These are phyloP conservation scores for Metschnikowia aberdeeniae DNA, from an alignment of 805 yeast genomes.

Conservation along the genomic window DNA sequence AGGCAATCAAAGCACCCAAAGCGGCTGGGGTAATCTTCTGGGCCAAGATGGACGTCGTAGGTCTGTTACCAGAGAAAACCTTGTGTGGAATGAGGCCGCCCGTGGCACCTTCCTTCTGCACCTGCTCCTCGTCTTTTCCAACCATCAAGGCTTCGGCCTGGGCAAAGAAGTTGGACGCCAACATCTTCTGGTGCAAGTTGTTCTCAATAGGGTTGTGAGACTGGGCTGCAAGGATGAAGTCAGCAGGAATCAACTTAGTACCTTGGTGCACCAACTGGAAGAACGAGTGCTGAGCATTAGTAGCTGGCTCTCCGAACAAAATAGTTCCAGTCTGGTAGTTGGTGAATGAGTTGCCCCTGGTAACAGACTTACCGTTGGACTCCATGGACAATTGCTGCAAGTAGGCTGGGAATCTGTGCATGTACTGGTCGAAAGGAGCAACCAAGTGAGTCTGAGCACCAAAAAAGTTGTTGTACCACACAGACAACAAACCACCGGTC, in stretches of 20 bases:
- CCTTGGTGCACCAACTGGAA: conserved; percentile 99
- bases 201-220: conserved; percentile 95
- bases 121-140: conserved; percentile 84
- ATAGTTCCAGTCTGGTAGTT: conserved; percentile 95
- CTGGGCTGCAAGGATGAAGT: conserved; percentile 94
- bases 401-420: conserved; percentile 99
- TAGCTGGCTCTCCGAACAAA: conserved; percentile 97
- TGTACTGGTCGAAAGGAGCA: conserved; percentile 97
- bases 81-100: conserved; percentile 91
- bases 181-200: conserved; percentile 94
- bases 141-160: conserved; percentile 97
- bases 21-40: conserved; percentile 96
- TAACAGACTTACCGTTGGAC: conserved; percentile 96
- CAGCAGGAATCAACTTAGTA: conserved; percentile 94
- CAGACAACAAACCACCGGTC: conserved; percentile 87
- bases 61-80: conserved; percentile 96
- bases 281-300: conserved; percentile 98
- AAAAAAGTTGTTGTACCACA: conserved; percentile 98
- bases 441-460: conserved; percentile 98
- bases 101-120: conserved; percentile 83
- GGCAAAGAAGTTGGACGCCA: conserved; percentile 98
- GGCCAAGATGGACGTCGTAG: conserved; percentile 94
- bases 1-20: conserved; percentile 93
- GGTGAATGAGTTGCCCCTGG: conserved; percentile 87
- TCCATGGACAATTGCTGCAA: conserved; percentile 98